phyloP scores from a whole-genome alignment of 805 yeast genomes.

The Suhomyces tanzawaensis region DNA sequence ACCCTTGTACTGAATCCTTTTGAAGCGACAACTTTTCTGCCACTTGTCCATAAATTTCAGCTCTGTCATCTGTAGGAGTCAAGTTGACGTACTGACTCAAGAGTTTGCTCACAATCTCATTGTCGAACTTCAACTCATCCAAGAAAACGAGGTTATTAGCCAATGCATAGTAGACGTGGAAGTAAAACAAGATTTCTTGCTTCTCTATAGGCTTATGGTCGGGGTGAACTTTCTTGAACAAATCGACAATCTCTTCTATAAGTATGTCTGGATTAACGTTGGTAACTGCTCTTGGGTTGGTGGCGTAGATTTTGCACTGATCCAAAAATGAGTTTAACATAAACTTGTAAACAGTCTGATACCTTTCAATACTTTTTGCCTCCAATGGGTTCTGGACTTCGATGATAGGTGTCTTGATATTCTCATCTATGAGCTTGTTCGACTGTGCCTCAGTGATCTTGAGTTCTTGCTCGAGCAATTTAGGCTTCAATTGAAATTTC shows the following conservation, averaged over 20 bases:
- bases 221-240: constrained; percentile 20
- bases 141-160: constrained; percentile 23
- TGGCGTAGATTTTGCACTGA: constrained; percentile 19
- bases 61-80: constrained; percentile 15
- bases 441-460: constrained; percentile 21
- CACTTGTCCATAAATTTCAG: constrained; percentile 5
- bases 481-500: constrained; percentile 19
- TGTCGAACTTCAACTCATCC: constrained; percentile 27
- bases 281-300: constrained; percentile 6
- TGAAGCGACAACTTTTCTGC: constrained; percentile 14
- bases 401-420: constrained; percentile 16
- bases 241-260: constrained; percentile 19
- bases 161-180: constrained; percentile 29
- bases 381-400: constrained; percentile 21
- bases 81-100: constrained; percentile 14
- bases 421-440: constrained; percentile 11
- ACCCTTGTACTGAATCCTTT: constrained; percentile 17
- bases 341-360: constrained; percentile 16
- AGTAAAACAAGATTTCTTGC: constrained; percentile 25
- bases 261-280: constrained; percentile 18
- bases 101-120: constrained; percentile 23
- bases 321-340: constrained; percentile 24
- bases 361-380: constrained; percentile 13
- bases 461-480: constrained; percentile 22
- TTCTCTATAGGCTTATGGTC: constrained; percentile 19